Evolutionary conservation across 2,329 filamentous ascomycete species (phyloP).

Genomic region (Claviceps monticola): DNA sequence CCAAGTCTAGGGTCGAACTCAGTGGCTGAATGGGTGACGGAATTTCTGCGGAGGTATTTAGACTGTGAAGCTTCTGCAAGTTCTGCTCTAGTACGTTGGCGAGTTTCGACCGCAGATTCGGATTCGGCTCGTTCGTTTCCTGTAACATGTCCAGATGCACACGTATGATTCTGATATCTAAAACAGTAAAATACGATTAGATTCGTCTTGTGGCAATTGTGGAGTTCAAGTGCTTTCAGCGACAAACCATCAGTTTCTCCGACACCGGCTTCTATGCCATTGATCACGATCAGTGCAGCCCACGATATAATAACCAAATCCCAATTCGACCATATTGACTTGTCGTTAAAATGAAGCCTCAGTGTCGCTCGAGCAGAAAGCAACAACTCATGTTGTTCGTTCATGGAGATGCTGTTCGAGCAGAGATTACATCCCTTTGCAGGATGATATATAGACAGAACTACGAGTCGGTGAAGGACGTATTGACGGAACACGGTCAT

Average conservation of each 20-base stretch:
- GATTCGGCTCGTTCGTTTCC: constrained; percentile 16
- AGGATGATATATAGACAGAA: constrained; percentile 29
- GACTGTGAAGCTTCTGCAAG: constrained; percentile 13
- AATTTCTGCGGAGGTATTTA: constrained; percentile 3
- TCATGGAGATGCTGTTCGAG: constrained; percentile 22
- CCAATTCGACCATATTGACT: constrained; percentile 30
- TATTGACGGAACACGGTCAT: constrained; percentile 26
- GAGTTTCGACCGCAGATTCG: constrained; percentile 10
- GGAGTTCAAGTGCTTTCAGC: background rate
- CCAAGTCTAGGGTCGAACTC: constrained; percentile 5
- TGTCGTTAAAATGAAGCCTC: constrained; percentile 25
- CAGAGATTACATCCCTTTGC: constrained; percentile 23
- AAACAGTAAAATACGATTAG: background rate
- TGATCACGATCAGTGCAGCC: constrained; percentile 29
- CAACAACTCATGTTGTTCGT: constrained; percentile 26
- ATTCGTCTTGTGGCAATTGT: background rate
- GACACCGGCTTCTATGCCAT: constrained; percentile 25
- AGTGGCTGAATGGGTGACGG: constrained; percentile 5
- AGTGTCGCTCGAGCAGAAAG: constrained; percentile 26
- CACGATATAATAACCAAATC: constrained; percentile 30
- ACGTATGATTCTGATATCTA: constrained; percentile 16
- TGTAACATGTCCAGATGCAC: constrained; percentile 16
- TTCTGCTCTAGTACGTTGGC: constrained; percentile 12
- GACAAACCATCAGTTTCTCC: constrained; percentile 23
- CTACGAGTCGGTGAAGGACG: constrained; percentile 25